Evolutionary conservation across 2,329 filamentous ascomycete genomes (phyloP).

Genomic region (Talaromyces sp.): DNA sequence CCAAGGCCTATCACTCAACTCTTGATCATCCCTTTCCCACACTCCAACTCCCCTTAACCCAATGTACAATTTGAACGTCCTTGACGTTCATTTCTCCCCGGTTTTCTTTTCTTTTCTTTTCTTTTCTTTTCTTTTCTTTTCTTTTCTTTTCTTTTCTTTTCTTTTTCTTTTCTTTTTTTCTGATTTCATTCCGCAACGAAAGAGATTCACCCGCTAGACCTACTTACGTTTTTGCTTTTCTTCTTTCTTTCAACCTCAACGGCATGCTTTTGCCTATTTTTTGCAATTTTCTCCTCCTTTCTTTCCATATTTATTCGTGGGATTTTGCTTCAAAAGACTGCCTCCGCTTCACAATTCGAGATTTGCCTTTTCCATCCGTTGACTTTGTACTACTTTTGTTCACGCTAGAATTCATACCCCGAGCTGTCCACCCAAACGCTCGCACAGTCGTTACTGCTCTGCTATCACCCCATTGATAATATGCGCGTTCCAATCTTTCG

Average conservation of each 20-base stretch:
- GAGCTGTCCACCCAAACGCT: not conserved
- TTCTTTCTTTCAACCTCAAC: not conserved
- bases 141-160: not conserved
- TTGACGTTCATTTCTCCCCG: not conserved
- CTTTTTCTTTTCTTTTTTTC: not conserved
- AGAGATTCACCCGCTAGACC: slow-evolving; percentile 6
- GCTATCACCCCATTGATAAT: not conserved
- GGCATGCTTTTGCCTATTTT: not conserved
- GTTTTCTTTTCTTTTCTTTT: not conserved
- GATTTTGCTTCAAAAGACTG: not conserved
- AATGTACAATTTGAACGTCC: slow-evolving; percentile 10
- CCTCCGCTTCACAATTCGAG: not conserved
- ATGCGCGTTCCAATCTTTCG: not conserved
- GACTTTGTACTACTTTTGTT: slow-evolving; percentile 11
- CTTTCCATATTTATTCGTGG: not conserved
- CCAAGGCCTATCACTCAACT: slow-evolving; percentile 73
- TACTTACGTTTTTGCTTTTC: not conserved
- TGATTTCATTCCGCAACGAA: not conserved
- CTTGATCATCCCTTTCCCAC: slow-evolving; percentile 33
- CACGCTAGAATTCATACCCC: slow-evolving; percentile 21
- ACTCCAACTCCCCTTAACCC: not conserved
- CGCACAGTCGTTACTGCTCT: slow-evolving; percentile 16
- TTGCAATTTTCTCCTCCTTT: not conserved
- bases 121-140: not conserved
- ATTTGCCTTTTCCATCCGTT: slow-evolving; percentile 1